Evolutionary conservation across 768 basidiomycete species (phyloP).

Genomic region (Coprinopsis sp.): DNA sequence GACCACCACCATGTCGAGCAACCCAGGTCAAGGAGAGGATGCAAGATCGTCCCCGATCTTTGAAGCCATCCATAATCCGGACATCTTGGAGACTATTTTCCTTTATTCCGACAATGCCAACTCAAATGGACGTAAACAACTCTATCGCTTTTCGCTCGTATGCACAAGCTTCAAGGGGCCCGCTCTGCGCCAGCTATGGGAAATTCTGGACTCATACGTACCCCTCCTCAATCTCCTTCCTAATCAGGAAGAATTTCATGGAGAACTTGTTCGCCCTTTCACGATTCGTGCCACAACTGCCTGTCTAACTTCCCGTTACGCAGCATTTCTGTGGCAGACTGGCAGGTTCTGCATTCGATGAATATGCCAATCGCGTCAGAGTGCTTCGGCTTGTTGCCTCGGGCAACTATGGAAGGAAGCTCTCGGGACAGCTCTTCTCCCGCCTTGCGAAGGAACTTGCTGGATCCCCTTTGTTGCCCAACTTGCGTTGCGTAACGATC

Average conservation of each 20-base stretch:
- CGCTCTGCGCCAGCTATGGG: constrained; percentile 1
- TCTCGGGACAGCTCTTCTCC: not conserved
- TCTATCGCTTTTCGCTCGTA: not conserved
- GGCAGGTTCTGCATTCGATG: not conserved
- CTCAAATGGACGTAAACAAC: not conserved
- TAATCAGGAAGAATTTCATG: not conserved
- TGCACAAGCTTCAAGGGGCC: not conserved
- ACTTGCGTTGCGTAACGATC: not conserved
- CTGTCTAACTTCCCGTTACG: not conserved
- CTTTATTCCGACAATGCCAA: no score
- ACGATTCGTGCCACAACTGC: not conserved
- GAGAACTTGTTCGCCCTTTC: not conserved
- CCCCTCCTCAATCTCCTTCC: constrained; percentile 1
- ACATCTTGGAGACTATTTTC: no score
- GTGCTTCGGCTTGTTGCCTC: not conserved
- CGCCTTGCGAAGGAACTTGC: constrained; percentile 1
- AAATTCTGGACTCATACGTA: not conserved
- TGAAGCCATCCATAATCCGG: no score
- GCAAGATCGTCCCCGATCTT: no score
- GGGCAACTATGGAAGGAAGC: not conserved
- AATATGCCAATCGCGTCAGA: constrained; percentile 2
- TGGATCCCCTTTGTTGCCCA: not conserved
- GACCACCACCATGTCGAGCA: no score
- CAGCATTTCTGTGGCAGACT: not conserved
- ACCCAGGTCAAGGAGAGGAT: no score